Evolutionary conservation across 495 filamentous ascomycete genomes (phyloP), one percentile per base, ranked within the genome.

Genomic region (Penicillium herquei): DNA sequence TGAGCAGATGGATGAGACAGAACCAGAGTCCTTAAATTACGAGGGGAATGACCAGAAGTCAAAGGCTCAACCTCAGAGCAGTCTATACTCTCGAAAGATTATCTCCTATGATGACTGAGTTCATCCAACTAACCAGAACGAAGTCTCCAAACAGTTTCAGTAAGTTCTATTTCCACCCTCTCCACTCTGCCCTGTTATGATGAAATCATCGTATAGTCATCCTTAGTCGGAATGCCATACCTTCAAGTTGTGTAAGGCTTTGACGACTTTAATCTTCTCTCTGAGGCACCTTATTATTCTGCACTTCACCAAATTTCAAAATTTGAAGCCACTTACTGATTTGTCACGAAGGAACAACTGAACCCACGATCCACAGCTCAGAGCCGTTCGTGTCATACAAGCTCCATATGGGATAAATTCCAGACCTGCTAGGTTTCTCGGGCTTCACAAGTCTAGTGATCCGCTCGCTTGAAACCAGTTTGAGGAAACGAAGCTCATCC

Each of bases 211-310:
- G 52, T 69, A 62, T 65, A 70, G 68, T 76, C 73, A 77, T 77
- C 73, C 73, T 77, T 77, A 77, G 73, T 68, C 73, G 65, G 67
- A 74, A 51, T 57, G 70, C 72, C 73, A 77, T 69, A 68, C 72
- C 73, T 70, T 75, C 54, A 37, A 56, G 42, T 71, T 71, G 73
- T 70, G 73, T 64, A 57, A 64, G 61, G 55, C 57, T 49, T 61
- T 61, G 57, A 57, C 54, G 61, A 64, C 61, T 45, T 58, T 61
- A 61, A 61, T 64, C 60, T 63, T 63, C 60, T 63, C 60, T 63
- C 60, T 63, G 60, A 63, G 51, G 31, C 26, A n/a, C 13, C 16
- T 49, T 13, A 5, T 30, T 12, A 31, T 12, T 49, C n/a, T 35
- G 21, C 21, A 26, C 4, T 26, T 26, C 4, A 26, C 21, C 21